Conservation (phyloP, 805 yeast species). For the Saitoella complicata region DNA sequence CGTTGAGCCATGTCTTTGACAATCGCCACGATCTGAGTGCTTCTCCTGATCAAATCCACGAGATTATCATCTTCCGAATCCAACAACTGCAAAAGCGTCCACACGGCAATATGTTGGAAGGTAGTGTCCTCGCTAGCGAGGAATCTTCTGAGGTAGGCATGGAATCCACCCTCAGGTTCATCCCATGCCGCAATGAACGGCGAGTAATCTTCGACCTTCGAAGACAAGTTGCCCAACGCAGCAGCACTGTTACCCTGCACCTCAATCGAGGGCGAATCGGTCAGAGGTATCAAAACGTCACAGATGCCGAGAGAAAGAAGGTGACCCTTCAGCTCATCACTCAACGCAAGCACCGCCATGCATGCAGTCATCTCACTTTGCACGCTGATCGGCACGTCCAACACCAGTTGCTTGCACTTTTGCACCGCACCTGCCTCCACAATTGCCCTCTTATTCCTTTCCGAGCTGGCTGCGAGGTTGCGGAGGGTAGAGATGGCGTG, state of each 20-base stretch:
- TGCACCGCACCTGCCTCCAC: constrained; percentile 91
- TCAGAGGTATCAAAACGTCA: constrained; percentile 80
- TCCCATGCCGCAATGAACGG: constrained; percentile 68
- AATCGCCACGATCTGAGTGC: constrained; percentile 20
- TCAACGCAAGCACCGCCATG: constrained; percentile 88
- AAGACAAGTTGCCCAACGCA: constrained; percentile 87
- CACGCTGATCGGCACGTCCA: constrained; percentile 74
- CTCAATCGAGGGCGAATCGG: constrained; percentile 74
- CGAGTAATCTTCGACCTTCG: constrained; percentile 71
- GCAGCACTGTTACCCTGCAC: constrained; percentile 98
- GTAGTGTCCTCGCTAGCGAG: constrained; percentile 75
- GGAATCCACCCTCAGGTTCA: constrained; percentile 67
- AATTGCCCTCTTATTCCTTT: constrained; percentile 78
- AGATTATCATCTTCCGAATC: constrained; percentile 66
- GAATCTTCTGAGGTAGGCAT: constrained; percentile 67
- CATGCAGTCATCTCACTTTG: constrained; percentile 96
- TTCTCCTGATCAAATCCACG: constrained; percentile 18
- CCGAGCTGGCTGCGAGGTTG: constrained; percentile 89
- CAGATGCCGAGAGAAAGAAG: constrained; percentile 70
- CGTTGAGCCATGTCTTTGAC: constrained; percentile 21
- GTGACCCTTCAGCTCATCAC: constrained; percentile 81
- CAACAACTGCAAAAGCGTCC: constrained; percentile 87
- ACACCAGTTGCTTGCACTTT: constrained; percentile 75
- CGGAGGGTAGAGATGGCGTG: constrained; percentile 94
- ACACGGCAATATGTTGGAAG: constrained; percentile 91